Evolutionary conservation across 768 basidiomycete species (phyloP), one percentile per base, ranked within the genome.

Genomic region (Leucocoprinus sp.): DNA sequence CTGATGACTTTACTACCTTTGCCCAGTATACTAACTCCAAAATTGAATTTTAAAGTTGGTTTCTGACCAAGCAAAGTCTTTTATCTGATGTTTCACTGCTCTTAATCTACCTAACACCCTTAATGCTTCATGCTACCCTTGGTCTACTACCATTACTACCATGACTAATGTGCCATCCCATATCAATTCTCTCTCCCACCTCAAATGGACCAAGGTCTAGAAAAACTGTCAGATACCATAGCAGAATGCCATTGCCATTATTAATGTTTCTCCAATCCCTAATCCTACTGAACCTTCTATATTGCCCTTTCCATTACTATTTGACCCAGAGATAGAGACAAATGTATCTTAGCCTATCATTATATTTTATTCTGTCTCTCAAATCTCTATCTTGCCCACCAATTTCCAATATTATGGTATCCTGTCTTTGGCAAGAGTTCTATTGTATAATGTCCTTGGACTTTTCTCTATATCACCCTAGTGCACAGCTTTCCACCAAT

Each of bases 221-320:
- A 54, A 64, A 15, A 73, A 72, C 1, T 69, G 74, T 2, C 52
- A 57, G 0, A 59, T 82, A 24, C 74, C 78, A 3, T 70, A 67
- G 55, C 57, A 65, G 5, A 67, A 73, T 52, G 82, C 80, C 0
- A 61, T 79, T 1, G 86, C 85, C n/a, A 60, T 90, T 28, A 60
- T 90, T 23, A 70, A 84, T 23, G 71, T 82, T 5, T 82, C 86
- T 14, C 82, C 82, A 2, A 64, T 80, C 18, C 14, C 31, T 81
- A 82, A 49, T 73, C 66, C 45, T 64, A 80, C 53, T 69, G 41
- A 61, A 24, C 50, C 64, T 33, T 57, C 68, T 34, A 62, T 72
- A 58, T 60, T 65, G 48, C 43, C 69, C 43, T 45, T 65, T 38
- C 62, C 66, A 53, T 49, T 60, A 4, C 48, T 51, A n/a, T 52